Evolutionary conservation across 306 rosid genomes (phyloP).

Genomic region (Castanea sativa): DNA sequence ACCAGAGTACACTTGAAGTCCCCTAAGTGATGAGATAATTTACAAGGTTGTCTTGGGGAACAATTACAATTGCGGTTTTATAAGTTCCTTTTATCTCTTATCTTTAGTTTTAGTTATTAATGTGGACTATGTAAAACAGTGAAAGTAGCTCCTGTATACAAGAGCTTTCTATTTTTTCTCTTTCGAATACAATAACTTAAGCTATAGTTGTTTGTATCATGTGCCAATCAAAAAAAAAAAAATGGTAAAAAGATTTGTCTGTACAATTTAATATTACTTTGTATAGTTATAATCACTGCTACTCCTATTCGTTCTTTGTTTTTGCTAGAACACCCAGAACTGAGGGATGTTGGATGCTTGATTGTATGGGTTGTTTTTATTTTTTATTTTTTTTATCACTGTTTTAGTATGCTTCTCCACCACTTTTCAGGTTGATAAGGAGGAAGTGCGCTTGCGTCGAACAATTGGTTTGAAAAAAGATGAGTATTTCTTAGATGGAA

Average conservation of each 20-base stretch:
- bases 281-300: neutral
- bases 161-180: neutral
- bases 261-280: neutral
- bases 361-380: slow-evolving; percentile 11
- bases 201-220: neutral
- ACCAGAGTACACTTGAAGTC: neutral
- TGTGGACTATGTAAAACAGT: neutral
- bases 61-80: neutral
- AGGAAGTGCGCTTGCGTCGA: slow-evolving; percentile 94
- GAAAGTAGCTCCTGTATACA: neutral
- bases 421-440: slow-evolving; percentile 84
- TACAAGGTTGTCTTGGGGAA: neutral
- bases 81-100: neutral
- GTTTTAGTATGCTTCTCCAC: slow-evolving; percentile 11
- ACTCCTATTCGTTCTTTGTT: neutral
- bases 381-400: neutral
- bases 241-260: neutral
- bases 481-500: slow-evolving; percentile 93
- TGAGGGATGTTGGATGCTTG: slow-evolving; percentile 6
- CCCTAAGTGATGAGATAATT: neutral
- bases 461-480: slow-evolving; percentile 85
- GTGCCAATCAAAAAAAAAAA: neutral
- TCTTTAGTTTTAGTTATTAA: neutral
- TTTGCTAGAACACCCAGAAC: neutral
- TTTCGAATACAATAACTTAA: neutral